Conservation (phyloP, 2,329 filamentous ascomycete species). For the Trichoderma cornu-damae region DNA sequence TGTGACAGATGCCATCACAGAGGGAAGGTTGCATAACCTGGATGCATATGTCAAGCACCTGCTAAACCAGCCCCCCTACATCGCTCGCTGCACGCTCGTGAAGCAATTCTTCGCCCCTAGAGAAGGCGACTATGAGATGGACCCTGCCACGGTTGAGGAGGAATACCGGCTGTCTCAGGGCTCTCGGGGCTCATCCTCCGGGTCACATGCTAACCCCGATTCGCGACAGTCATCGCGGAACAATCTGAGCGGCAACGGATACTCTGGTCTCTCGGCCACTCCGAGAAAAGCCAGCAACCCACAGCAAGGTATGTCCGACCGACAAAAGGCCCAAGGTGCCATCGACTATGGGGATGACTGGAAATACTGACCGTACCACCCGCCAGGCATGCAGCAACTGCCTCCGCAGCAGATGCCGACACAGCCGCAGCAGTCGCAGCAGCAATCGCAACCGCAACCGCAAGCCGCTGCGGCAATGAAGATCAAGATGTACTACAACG, state of each 20-base stretch:
- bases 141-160: constrained; percentile 66
- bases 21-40: constrained; percentile 84
- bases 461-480: constrained; percentile 53
- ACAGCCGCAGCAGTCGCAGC: constrained; percentile 16
- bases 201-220: constrained; percentile 54
- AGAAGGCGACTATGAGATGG: constrained; percentile 89
- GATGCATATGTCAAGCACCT: constrained; percentile 95
- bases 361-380: neutral
- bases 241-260: constrained; percentile 54
- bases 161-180: constrained; percentile 70
- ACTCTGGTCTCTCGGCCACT: constrained; percentile 50
- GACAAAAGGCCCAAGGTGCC: neutral
- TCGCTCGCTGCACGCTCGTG: constrained; percentile 77
- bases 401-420: constrained; percentile 26
- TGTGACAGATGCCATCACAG: constrained; percentile 95
- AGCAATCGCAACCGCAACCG: constrained; percentile 12
- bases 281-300: constrained; percentile 43
- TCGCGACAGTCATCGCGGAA: constrained; percentile 62
- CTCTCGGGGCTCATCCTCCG: constrained; percentile 61
- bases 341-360: no score
- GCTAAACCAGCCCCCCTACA: constrained; percentile 75
- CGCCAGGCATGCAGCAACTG: constrained; percentile 30
- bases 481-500: constrained; percentile 90
- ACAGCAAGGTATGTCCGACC: constrained; percentile 28
- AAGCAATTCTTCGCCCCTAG: constrained; percentile 87